These are phyloP conservation scores for Naganishia kalamii DNA, from an alignment of 768 basidiomycete species.

Conservation along the genomic window DNA sequence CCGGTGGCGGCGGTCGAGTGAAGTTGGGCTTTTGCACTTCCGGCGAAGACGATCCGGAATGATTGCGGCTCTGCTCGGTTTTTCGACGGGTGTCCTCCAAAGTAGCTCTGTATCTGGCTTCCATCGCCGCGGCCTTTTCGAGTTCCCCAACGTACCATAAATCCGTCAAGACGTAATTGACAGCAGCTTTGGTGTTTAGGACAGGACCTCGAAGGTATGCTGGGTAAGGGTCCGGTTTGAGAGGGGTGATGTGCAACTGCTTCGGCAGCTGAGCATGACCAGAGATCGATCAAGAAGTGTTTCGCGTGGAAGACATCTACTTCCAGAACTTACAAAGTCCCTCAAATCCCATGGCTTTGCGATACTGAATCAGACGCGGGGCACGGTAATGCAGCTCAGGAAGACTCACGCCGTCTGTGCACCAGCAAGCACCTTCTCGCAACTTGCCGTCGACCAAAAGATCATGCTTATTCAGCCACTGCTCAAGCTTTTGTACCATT, in stretches of 20 bases:
- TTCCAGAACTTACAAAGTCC: constrained; percentile 36
- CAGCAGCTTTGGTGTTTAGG: constrained; percentile 43
- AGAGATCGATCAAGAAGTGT: too few species aligned
- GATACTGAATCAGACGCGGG: background rate
- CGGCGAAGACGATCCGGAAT: background rate
- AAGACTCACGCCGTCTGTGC: constrained; percentile 36
- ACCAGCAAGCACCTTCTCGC: constrained; percentile 36
- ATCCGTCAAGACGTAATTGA: constrained; percentile 38
- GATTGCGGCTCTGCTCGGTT: background rate
- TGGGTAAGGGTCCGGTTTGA: constrained; percentile 26
- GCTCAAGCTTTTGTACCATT: constrained; percentile 59
- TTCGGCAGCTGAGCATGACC: constrained; percentile 43
- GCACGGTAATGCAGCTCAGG: background rate
- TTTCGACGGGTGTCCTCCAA: constrained; percentile 6
- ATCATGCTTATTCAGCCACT: constrained; percentile 65
- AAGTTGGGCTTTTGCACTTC: constrained; percentile 21
- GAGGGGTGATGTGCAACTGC: constrained; percentile 43
- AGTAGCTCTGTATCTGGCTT: background rate
- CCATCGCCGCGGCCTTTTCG: background rate
- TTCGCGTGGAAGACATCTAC: background rate
- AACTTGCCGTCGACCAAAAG: constrained; percentile 51
- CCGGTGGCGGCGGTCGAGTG: constrained; percentile 26
- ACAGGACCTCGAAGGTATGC: constrained; percentile 38
- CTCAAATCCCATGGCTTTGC: constrained; percentile 43
- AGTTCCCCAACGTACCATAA: constrained; percentile 18